Evolutionary conservation across 2,329 filamentous ascomycete genomes (phyloP).

Genomic region (Tolypocladium endophyticum): DNA sequence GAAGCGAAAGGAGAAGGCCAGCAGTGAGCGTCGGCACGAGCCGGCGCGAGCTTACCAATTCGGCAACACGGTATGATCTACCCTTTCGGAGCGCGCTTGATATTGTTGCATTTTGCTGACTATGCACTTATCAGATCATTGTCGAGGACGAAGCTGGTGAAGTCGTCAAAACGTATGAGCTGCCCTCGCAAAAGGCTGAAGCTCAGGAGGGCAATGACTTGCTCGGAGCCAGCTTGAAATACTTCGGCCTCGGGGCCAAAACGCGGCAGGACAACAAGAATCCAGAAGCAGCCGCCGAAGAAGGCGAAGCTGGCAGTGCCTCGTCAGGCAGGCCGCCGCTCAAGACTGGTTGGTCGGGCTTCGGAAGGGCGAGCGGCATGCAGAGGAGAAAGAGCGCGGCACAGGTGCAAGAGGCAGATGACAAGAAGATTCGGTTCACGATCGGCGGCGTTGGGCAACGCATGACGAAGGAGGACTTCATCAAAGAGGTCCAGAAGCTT

Average conservation of each 20-base stretch:
- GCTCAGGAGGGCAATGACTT: slow-evolving; percentile 26
- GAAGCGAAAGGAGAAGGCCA: slow-evolving; percentile 52
- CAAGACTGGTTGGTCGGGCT: slow-evolving; percentile 42
- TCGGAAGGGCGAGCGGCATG: slow-evolving; percentile 26
- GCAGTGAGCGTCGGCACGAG: slow-evolving; percentile 50
- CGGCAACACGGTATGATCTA: slow-evolving; percentile 56
- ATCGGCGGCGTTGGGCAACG: slow-evolving; percentile 62
- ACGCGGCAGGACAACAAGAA: slow-evolving; percentile 29
- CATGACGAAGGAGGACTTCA: slow-evolving; percentile 74
- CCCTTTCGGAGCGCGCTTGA: not conserved
- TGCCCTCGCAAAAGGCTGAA: slow-evolving; percentile 45
- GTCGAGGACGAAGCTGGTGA: slow-evolving; percentile 81
- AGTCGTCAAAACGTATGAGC: slow-evolving; percentile 74
- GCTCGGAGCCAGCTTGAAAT: slow-evolving; percentile 37
- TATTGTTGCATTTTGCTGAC: not conserved
- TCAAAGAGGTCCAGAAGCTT: slow-evolving; percentile 61
- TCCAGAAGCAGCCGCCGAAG: slow-evolving; percentile 14
- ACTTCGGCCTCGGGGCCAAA: slow-evolving; percentile 40
- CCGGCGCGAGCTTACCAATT: slow-evolving; percentile 79
- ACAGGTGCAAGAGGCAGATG: slow-evolving; percentile 39
- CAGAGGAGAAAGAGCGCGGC: slow-evolving; percentile 27
- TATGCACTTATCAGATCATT: slow-evolving; percentile 49
- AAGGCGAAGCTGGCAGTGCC: slow-evolving; percentile 18
- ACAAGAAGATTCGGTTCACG: slow-evolving; percentile 64
- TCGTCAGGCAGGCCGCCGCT: slow-evolving; percentile 25